Evolutionary conservation across 495 filamentous ascomycete genomes (phyloP), one percentile per base, ranked within the genome.

Genomic region (Tuber aestivum): DNA sequence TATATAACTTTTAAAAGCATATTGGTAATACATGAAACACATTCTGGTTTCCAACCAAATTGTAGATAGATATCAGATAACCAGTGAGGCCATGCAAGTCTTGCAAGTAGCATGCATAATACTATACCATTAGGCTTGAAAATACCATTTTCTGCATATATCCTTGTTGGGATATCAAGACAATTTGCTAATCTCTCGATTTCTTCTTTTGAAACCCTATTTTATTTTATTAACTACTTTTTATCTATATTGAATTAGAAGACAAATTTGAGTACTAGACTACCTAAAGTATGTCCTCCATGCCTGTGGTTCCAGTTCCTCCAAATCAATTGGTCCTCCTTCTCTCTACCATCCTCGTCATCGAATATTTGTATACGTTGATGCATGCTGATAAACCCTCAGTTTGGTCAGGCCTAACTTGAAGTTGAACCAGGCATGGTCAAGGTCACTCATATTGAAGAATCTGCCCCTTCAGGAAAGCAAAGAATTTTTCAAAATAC

Each of bases 401-500:
- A 50, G 21, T 21, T 50, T 2, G 23, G n/a, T 14, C 16, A 50
- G 45, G 21, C 21, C 20, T 6, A 50, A n/a, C 20, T 50, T 21
- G 12, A n/a, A 50, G 8, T 50, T 21, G n/a, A 50, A 50, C n/a
- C n/a, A n/a, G n/a, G n/a, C n/a, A n/a, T n/a, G n/a, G n/a, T n/a
- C n/a, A n/a, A n/a, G n/a, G n/a, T 7, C 7, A n/a, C 45, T 8
- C 21, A 50, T n/a, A 0, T 0, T 6, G n/a, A n/a, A 4, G 0
- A 0, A 0, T 50, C 10, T 5, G 7, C 2, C 5, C 6, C 5
- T n/a, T 50, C 4, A 8, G 2, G n/a, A n/a, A 50, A n/a, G 7
- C 0, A 50, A 23, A n/a, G 7, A 7, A n/a, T 0, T 23, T 23
- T 23, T 18, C n/a, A 6, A 1, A 7, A 21, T n/a, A 2, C 0